These are phyloP conservation scores for Sordariomycetes sp. DNA, from an alignment of 2,329 filamentous ascomycete species.

Conservation along the genomic window DNA sequence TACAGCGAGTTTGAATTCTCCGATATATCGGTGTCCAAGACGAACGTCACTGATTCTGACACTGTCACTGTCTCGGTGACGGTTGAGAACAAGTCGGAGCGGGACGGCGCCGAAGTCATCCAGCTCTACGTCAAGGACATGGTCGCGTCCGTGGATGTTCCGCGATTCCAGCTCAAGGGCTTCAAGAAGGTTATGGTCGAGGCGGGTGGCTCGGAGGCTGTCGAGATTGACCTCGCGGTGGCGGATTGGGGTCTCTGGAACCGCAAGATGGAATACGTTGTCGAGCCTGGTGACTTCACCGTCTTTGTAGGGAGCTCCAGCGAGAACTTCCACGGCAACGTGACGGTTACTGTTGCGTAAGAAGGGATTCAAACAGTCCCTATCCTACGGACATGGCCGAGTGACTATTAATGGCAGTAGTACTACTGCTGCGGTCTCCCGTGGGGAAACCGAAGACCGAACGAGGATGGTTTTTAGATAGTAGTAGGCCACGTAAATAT, in stretches of 20 bases:
- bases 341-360: conserved; percentile 36
- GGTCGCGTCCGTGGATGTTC: conserved; percentile 47
- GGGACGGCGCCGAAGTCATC: conserved; percentile 52
- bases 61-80: conserved; percentile 45
- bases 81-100: conserved; percentile 43
- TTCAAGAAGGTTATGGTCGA: conserved; percentile 52
- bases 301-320: conserved; percentile 49
- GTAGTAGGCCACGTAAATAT: no score
- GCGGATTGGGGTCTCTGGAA: conserved; percentile 43
- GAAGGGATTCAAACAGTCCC: no score
- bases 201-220: conserved; percentile 42
- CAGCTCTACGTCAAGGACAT: conserved; percentile 55
- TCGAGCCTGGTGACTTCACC: conserved; percentile 57
- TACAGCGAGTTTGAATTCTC: conserved; percentile 52
- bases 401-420: no score
- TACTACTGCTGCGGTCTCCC: no score
- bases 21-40: conserved; percentile 34
- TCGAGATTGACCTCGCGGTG: conserved; percentile 38
- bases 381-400: no score
- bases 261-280: conserved; percentile 56
- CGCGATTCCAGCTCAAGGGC: conserved; percentile 50
- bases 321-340: conserved; percentile 38
- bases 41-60: conserved; percentile 30
- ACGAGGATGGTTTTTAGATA: no score
- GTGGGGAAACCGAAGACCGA: no score